These are phyloP conservation scores for Daldinia grandis DNA, from an alignment of 495 filamentous ascomycete species.

Conservation along the genomic window DNA sequence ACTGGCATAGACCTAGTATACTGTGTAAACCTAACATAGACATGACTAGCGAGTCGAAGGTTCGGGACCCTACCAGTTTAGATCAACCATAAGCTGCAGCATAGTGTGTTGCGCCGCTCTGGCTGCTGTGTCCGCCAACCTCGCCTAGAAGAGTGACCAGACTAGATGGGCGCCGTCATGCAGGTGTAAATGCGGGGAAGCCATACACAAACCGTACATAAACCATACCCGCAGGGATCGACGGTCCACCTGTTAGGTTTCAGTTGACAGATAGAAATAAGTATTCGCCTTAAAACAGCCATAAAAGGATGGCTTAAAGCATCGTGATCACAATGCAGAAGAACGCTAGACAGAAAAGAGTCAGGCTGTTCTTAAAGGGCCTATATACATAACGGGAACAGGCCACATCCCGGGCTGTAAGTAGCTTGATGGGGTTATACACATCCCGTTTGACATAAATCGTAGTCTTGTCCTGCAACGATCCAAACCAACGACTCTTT, in stretches of 20 bases:
- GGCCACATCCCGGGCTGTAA: background rate
- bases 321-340: constrained; percentile 39
- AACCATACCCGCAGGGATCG: constrained; percentile 40
- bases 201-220: constrained; percentile 25
- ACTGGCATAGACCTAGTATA: constrained; percentile 9
- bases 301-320: constrained; percentile 41
- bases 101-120: constrained; percentile 6
- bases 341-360: constrained; percentile 34
- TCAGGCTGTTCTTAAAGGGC: constrained; percentile 11
- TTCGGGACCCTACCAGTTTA: constrained; percentile 37
- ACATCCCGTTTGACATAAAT: constrained; percentile 17
- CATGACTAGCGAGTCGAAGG: constrained; percentile 15
- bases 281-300: constrained; percentile 30
- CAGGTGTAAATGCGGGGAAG: constrained; percentile 40
- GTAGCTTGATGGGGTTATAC: constrained; percentile 14
- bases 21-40: too few species aligned
- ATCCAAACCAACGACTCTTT: constrained; percentile 14
- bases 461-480: constrained; percentile 6
- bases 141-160: constrained; percentile 13
- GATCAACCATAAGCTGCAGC: constrained; percentile 36
- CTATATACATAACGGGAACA: constrained; percentile 17
- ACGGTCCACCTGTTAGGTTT: constrained; percentile 35
- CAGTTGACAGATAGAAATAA: constrained; percentile 28
- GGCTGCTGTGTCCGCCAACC: constrained; percentile 6
- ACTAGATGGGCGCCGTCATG: constrained; percentile 30